Base-by-base conservation (phyloP, 129 eudicot genomes). In the Centaurea solstitialis region DNA sequence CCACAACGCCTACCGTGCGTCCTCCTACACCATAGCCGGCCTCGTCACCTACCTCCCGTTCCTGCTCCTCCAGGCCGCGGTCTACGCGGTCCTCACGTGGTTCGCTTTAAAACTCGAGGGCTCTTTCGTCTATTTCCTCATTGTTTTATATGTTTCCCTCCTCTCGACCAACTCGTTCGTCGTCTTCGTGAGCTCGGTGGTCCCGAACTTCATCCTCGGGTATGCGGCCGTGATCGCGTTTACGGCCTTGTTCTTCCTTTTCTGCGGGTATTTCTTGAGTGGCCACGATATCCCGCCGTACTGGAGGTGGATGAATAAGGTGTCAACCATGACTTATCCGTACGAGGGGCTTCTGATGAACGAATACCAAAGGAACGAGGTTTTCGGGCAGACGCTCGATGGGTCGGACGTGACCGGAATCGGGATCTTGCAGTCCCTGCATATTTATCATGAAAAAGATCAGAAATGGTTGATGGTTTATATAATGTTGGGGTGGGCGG, bases 211-310 rank as follows among this genome's bases (percentile, higher is more conserved):
- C 88, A 92, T 92, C 8, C 80, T 92, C 69, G 97, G 97, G 6
- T 92, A 92, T 20, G 97, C 97, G 0, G 97, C 97, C 5, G 97
- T 92, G 7, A 92, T 92, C 62, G 97, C 97, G 15, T 92, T 92
- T 59, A 90, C 94, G 0, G 97, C 97, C 45, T 81, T 92, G 5
- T 92, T 92, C 84, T 92, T 92, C 93, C 85, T 92, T 75, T 92
- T 92, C 74, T 92, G 97, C 62, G 97, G 97, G 13, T 92, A 92
- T 76, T 92, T 92, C 85, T 77, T 90, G 82, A 83, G 80, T 57
- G 83, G 89, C 21, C 64, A 85, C 18, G 91, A 77, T 24, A 90
- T 92, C 45, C 97, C 97, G 2, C 3, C 11, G 53, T 92, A 85
- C 62, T 92, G 97, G 97, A 80, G 76, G 1, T 92, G 97, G 97